Evolutionary conservation across 768 basidiomycete genomes (phyloP).

Genomic region (Leccinum incarnatum): DNA sequence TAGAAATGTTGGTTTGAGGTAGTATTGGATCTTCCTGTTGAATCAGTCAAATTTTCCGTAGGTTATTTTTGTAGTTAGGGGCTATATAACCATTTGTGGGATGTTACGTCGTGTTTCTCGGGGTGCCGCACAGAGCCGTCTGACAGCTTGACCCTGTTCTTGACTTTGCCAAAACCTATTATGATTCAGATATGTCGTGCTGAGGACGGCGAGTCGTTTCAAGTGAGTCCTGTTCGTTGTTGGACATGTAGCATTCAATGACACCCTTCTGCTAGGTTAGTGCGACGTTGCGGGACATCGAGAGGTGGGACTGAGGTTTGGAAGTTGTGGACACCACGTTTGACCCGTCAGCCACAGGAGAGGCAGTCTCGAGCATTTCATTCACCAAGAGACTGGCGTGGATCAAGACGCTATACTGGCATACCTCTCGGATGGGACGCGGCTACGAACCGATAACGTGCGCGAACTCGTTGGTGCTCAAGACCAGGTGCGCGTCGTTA

Average conservation of each 20-base stretch:
- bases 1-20: too few species aligned
- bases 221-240: constrained; percentile 36
- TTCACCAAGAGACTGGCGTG: constrained; percentile 70
- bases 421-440: constrained; percentile 76
- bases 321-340: not conserved
- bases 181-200: constrained; percentile 68
- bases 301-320: constrained; percentile 47
- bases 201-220: constrained; percentile 60
- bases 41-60: too few species aligned
- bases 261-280: constrained; percentile 38
- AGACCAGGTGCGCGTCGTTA: constrained; percentile 58
- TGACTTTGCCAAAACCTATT: constrained; percentile 9
- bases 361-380: constrained; percentile 66
- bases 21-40: too few species aligned
- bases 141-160: constrained; percentile 5
- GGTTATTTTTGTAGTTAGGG: constrained; percentile 6
- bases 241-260: constrained; percentile 2
- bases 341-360: constrained; percentile 38
- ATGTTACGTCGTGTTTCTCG: constrained; percentile 20
- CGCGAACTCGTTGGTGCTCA: constrained; percentile 72
- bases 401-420: constrained; percentile 69
- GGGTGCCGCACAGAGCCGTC: not conserved
- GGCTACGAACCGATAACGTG: constrained; percentile 67
- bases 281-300: constrained; percentile 71
- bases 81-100: constrained; percentile 19